Conservation (phyloP, 2,329 filamentous ascomycete species). For the Aspergillus luchuensis region DNA sequence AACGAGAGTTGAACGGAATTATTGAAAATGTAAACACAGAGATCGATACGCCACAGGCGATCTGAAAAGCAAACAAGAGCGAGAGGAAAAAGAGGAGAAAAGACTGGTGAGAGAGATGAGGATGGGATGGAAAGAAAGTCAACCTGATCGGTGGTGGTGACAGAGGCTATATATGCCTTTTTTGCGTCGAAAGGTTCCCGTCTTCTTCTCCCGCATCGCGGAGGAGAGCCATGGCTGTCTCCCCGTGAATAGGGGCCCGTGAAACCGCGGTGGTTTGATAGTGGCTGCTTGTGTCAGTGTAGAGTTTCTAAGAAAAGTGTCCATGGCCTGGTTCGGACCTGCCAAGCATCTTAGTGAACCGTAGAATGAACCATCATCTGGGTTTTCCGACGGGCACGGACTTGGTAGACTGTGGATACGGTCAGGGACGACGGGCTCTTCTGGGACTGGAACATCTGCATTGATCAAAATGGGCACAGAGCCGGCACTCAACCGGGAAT, state of each 20-base stretch:
- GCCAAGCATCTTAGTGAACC: background rate
- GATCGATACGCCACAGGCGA: background rate
- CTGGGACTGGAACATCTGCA: background rate
- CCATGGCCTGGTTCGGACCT: background rate
- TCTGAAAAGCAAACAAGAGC: background rate
- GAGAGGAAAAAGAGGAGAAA: background rate
- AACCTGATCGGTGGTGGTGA: background rate
- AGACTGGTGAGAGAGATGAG: background rate
- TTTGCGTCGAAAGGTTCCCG: background rate
- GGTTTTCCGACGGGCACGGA: background rate
- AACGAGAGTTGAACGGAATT: background rate
- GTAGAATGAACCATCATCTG: background rate
- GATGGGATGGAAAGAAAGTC: conserved; percentile 1
- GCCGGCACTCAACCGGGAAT: background rate
- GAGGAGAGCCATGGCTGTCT: background rate
- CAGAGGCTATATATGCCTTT: conserved; percentile 2
- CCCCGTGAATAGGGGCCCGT: background rate
- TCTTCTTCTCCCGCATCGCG: background rate
- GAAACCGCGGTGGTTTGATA: conserved; percentile 1
- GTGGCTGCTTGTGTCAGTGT: background rate
- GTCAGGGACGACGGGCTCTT: background rate
- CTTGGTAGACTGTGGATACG: background rate
- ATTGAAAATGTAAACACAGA: background rate
- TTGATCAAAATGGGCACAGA: background rate
- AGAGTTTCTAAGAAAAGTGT: background rate